phyloP scores from a whole-genome alignment of 768 basidiomycete species.

The Gymnopilus junonius region DNA sequence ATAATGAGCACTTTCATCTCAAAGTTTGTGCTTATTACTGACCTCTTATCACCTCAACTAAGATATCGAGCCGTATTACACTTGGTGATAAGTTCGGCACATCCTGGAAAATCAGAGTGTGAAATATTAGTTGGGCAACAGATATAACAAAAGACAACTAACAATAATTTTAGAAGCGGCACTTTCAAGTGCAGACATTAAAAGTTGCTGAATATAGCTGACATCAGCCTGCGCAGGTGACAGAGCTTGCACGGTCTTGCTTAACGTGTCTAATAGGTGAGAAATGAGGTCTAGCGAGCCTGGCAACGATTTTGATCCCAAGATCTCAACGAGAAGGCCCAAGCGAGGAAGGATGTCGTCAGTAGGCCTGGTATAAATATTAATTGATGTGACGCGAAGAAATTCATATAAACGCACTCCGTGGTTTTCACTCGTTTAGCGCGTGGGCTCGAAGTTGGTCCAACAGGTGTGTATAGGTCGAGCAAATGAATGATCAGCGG shows the following conservation, averaged over 20 bases:
- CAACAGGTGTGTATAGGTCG: constrained; percentile 48
- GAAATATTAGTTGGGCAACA: background rate
- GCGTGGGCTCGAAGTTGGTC: constrained; percentile 45
- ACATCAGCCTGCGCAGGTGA: constrained; percentile 64
- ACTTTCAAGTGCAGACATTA: constrained; percentile 82
- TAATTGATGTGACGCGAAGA: background rate
- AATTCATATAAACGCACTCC: constrained; percentile 42
- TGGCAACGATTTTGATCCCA: constrained; percentile 65
- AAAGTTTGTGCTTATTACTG: constrained; percentile 19
- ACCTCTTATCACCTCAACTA: constrained; percentile 89
- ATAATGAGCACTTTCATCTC: constrained; percentile 3
- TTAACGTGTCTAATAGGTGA: constrained; percentile 72
- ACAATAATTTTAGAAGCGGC: constrained; percentile 62
- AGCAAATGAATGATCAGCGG: constrained; percentile 59
- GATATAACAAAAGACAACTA: constrained; percentile 21
- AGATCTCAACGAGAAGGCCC: constrained; percentile 67
- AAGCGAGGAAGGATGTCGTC: constrained; percentile 51
- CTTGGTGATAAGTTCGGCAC: constrained; percentile 55
- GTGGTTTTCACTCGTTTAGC: constrained; percentile 69
- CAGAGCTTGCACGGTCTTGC: constrained; percentile 61
- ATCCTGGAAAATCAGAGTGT: constrained; percentile 42
- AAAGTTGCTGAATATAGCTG: constrained; percentile 79
- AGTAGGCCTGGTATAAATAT: constrained; percentile 29
- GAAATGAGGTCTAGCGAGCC: constrained; percentile 76
- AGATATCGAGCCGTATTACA: constrained; percentile 77